A percentile compares a stretch with the other conserved stretches of the same genome.
phyloP scores from a whole-genome alignment of 495 filamentous ascomycete species.

The Xylaria castorea region DNA sequence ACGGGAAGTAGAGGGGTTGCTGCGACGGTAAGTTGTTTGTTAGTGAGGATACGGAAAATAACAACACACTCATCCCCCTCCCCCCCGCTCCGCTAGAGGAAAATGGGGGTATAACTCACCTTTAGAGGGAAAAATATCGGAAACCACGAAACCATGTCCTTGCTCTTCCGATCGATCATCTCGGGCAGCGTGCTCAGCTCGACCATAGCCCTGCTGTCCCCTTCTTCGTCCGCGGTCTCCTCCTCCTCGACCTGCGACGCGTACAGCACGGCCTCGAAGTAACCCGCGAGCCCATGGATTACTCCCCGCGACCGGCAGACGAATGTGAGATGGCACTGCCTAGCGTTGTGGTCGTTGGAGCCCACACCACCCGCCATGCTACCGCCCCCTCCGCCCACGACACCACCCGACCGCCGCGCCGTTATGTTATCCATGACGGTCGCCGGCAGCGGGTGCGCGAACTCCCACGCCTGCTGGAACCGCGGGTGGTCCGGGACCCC shows the following conservation, averaged over 20 bases:
- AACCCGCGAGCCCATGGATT: slow-evolving; percentile 90
- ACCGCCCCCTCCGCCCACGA: slow-evolving; percentile 63
- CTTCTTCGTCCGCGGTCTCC: slow-evolving; percentile 31
- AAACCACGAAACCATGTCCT: slow-evolving; percentile 98
- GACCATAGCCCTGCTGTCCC: slow-evolving; percentile 56
- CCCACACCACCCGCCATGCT: slow-evolving; percentile 64
- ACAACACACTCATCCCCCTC: too few species aligned
- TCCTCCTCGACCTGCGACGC: slow-evolving; percentile 35
- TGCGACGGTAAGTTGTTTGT: slow-evolving; percentile 40
- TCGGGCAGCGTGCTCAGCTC: slow-evolving; percentile 94
- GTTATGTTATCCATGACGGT: slow-evolving; percentile 49
- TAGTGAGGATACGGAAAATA: background rate
- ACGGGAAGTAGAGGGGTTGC: slow-evolving; percentile 88
- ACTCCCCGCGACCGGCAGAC: slow-evolving; percentile 75
- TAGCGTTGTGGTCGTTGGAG: slow-evolving; percentile 86
- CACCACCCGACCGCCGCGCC: slow-evolving; percentile 62
- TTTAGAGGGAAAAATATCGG: slow-evolving; percentile 97
- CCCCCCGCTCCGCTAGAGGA: too few species aligned
- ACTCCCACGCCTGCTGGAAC: slow-evolving; percentile 75
- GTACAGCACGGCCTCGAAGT: slow-evolving; percentile 95
- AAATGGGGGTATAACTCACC: slow-evolving; percentile 51
- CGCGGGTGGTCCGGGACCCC: slow-evolving; percentile 59
- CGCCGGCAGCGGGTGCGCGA: slow-evolving; percentile 63
- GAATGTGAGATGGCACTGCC: slow-evolving; percentile 77
- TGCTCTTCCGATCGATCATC: slow-evolving; percentile 89